Base-by-base conservation (phyloP, 352 stramenopile genomes). In the Plasmopara viticola region DNA sequence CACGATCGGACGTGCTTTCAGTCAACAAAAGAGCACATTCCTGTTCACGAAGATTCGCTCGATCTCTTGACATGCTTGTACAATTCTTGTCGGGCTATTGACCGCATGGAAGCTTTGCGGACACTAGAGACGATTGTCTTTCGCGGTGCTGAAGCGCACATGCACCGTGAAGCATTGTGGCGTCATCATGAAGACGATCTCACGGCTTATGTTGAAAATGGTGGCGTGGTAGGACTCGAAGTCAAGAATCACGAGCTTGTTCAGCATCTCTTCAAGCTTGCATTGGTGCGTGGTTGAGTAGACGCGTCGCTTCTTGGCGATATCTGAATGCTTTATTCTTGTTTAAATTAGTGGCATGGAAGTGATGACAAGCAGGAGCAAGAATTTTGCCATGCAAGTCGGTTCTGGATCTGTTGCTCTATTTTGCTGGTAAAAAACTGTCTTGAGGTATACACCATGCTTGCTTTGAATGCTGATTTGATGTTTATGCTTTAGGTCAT, bases 1-100 rank as follows among this genome's bases (percentile, higher is more conserved):
- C 84, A 94, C 20, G 84, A 94, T 57, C 78, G 81, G 18, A 85
- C 77, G n/a, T 92, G 79, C 38, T 94, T 91, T 37, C 48, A 85
- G 48, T 88, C 81, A 2, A 89, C 80, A 8, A 87, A 90, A 61
- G 84, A 92, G 49, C 63, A 86, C 29, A 87, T 94, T 34, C 84
- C 84, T 20, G 59, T 92, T 8, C 84, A 94, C 34, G 67, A 85
- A 58, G 76, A 87, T 25, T 84, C 76, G 15, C 59, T 94, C 5
- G 68, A 72, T 20, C 53, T 82, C 41, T 53, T 94, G 5, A 73
- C 70, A 9, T 61, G 40, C 8, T 51, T 94, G n/a, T 85, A 76
- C 41, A 78, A 68, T 28, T 74, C 70, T 1, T 90, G 77, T 43
- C 60, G 58, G 43, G 64, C 78, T 2, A 63, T 90, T 25, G 78